Evolutionary conservation across 257 asterid species (phyloP).

Genomic region (Solanum peruvianum): DNA sequence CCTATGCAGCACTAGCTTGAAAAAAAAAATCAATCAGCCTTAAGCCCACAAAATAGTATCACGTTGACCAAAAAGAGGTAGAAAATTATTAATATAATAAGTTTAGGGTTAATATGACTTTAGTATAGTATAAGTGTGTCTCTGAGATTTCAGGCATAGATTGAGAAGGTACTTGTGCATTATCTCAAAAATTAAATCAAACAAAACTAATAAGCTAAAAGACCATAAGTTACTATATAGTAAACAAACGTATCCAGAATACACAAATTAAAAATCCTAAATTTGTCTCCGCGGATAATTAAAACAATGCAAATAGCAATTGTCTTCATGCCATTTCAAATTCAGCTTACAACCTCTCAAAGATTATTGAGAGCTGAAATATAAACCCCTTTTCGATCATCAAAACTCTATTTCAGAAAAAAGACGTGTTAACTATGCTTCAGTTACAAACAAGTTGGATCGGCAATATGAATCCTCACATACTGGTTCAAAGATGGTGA

Average conservation of each 20-base stretch:
- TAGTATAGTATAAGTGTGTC: no score
- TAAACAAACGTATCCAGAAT: not conserved
- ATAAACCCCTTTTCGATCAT: not conserved
- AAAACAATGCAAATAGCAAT: not conserved
- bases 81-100: no score
- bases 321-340: not conserved
- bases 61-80: fast-evolving
- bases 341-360: not conserved
- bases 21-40: no score
- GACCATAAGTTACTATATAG: not conserved
- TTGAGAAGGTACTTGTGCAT: no score
- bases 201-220: not conserved
- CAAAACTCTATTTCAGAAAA: not conserved
- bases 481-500: not conserved
- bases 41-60: no score
- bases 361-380: not conserved
- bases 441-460: not conserved
- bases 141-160: no score
- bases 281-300: not conserved
- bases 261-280: not conserved
- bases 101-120: no score
- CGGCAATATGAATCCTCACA: not conserved
- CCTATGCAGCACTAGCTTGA: no score
- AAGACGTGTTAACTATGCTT: not conserved
- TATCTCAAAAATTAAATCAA: no score